Conservation (phyloP, 2,329 filamentous ascomycete genomes). For the Pyrenophora seminiperda region DNA sequence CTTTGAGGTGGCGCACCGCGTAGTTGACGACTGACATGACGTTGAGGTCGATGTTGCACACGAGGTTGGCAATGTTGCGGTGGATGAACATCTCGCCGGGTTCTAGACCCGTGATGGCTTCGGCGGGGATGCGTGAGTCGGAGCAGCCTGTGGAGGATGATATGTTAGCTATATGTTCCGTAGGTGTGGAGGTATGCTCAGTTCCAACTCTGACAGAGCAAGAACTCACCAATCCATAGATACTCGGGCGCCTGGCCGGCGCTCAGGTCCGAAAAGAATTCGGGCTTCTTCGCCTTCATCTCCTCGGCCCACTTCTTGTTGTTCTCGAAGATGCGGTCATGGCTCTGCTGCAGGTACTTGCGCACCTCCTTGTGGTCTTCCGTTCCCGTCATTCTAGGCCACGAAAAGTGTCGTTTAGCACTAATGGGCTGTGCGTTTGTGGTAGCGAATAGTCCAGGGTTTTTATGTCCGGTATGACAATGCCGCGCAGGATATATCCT, state of each 20-base stretch:
- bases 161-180: not conserved
- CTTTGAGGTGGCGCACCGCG: conserved; percentile 52
- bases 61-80: conserved; percentile 47
- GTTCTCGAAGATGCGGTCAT: conserved; percentile 71
- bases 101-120: conserved; percentile 49
- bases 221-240: conserved; percentile 54
- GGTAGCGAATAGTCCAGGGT: conserved; percentile 3
- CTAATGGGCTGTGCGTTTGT: not conserved
- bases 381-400: conserved; percentile 29
- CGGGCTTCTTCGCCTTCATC: conserved; percentile 63
- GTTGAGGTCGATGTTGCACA: conserved; percentile 49
- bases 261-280: conserved; percentile 68
- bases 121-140: conserved; percentile 49
- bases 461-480: conserved; percentile 5
- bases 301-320: conserved; percentile 69
- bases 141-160: conserved; percentile 40
- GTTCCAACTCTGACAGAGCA: not conserved
- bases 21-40: conserved; percentile 51
- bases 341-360: conserved; percentile 65
- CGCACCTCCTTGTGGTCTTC: conserved; percentile 33
- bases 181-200: not conserved
- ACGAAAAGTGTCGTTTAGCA: conserved; percentile 13
- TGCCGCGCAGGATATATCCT: conserved; percentile 1
- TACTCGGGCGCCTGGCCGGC: conserved; percentile 72
- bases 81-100: conserved; percentile 45